These are phyloP conservation scores for Alternaria triticimaculans DNA, from an alignment of 2,329 filamentous ascomycete species.

Conservation along the genomic window DNA sequence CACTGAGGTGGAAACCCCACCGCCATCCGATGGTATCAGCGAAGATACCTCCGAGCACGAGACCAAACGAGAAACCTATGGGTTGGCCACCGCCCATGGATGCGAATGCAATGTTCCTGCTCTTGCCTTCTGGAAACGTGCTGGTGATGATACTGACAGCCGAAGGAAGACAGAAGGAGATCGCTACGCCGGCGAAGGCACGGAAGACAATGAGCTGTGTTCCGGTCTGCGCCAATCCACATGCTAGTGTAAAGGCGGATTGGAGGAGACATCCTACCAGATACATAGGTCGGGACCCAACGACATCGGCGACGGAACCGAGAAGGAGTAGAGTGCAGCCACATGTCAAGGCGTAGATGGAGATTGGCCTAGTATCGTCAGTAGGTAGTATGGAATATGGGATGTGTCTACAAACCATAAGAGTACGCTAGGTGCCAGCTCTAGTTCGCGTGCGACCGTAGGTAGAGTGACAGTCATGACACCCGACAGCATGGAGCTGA, in stretches of 20 bases:
- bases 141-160: conserved; percentile 59
- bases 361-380: conserved; percentile 41
- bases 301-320: conserved; percentile 59
- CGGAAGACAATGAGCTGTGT: conserved; percentile 57
- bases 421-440: conserved; percentile 32
- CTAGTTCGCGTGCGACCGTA: conserved; percentile 48
- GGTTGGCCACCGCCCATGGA: conserved; percentile 59
- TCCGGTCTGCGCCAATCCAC: conserved; percentile 46
- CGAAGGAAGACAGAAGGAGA: conserved; percentile 58
- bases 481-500: conserved; percentile 43
- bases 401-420: conserved; percentile 28
- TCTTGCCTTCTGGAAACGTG: conserved; percentile 55
- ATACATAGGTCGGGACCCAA: conserved; percentile 57
- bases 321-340: conserved; percentile 59
- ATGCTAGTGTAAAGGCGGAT: conserved; percentile 55
- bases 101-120: conserved; percentile 60
- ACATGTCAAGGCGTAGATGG: conserved; percentile 52
- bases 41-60: conserved; percentile 60
- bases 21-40: conserved; percentile 59
- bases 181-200: conserved; percentile 54
- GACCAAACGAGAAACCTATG: conserved; percentile 59
- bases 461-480: conserved; percentile 53
- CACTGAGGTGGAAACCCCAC: conserved; percentile 58
- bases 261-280: conserved; percentile 55
- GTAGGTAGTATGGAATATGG: neutral